Evolutionary conservation across 768 basidiomycete species (phyloP).

Genomic region (Lentinus tigrinus): DNA sequence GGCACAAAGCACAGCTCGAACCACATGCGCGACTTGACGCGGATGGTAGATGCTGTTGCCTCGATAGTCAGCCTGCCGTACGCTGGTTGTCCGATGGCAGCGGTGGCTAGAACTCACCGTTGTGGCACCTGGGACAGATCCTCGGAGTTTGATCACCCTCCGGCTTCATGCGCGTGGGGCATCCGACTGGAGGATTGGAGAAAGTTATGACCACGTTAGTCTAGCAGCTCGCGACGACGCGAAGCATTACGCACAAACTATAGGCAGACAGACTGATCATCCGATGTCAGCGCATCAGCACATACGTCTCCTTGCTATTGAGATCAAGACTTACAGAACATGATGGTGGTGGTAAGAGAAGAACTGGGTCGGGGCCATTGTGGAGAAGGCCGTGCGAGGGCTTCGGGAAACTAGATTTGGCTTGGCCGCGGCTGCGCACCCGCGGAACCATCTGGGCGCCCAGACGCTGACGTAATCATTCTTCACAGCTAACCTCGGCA

Average conservation of each 20-base stretch:
- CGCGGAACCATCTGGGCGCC: neutral
- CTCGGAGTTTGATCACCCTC: constrained; percentile 51
- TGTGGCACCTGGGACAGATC: constrained; percentile 71
- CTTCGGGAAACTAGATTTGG: neutral
- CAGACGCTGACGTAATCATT: neutral
- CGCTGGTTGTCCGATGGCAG: neutral
- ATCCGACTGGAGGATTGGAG: constrained; percentile 52
- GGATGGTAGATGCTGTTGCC: constrained; percentile 52
- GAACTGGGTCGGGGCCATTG: neutral
- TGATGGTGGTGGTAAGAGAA: constrained; percentile 14
- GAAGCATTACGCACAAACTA: constrained; percentile 29
- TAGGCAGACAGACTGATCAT: constrained; percentile 34
- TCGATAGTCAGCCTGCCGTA: neutral
- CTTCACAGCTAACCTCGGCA: neutral
- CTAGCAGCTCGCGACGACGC: neutral
- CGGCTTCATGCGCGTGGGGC: constrained; percentile 57
- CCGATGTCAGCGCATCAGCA: neutral
- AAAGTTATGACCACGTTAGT: neutral
- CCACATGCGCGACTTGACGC: constrained; percentile 66
- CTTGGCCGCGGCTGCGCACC: constrained; percentile 13
- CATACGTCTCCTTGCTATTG: neutral
- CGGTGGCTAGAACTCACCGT: constrained; percentile 45
- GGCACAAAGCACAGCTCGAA: constrained; percentile 78
- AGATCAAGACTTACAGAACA: constrained; percentile 26
- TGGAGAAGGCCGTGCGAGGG: neutral